phyloP scores from a whole-genome alignment of 371 early-diverging fungal species.

The Rhizopus stolonifer region DNA sequence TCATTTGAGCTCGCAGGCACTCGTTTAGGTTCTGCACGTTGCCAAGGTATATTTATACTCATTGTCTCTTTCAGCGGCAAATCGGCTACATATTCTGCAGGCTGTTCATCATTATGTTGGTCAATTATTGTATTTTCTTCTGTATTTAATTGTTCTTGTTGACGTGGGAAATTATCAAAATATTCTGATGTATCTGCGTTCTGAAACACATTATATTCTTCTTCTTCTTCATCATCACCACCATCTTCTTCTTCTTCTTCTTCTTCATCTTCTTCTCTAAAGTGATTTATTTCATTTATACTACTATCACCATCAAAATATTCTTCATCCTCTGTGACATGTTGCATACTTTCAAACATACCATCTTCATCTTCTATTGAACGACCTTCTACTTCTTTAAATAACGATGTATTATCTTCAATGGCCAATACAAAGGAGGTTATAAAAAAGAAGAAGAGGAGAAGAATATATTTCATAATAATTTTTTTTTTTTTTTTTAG shows the following conservation, averaged over 20 bases:
- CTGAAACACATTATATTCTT: slow-evolving; percentile 15
- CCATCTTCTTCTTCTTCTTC: slow-evolving; percentile 15
- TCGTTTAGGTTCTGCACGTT: neutral
- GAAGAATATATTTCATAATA: neutral
- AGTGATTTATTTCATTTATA: slow-evolving; percentile 3
- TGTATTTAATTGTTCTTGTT: neutral
- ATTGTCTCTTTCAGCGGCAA: neutral
- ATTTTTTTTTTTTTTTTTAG: no score
- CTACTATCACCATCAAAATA: slow-evolving; percentile 9
- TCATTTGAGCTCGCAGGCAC: neutral
- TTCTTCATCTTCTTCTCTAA: neutral
- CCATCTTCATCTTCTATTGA: slow-evolving; percentile 18
- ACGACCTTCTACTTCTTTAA: slow-evolving; percentile 11
- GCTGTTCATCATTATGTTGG: slow-evolving; percentile 7
- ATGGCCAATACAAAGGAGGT: neutral
- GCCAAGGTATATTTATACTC: slow-evolving; percentile 1
- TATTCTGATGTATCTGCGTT: slow-evolving; percentile 20
- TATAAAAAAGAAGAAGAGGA: neutral
- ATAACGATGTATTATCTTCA: slow-evolving; percentile 19
- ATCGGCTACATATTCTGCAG: slow-evolving; percentile 2
- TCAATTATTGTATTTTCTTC: slow-evolving; percentile 3
- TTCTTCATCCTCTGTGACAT: slow-evolving; percentile 8
- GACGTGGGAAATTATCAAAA: slow-evolving; percentile 20
- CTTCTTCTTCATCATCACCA: slow-evolving; percentile 4
- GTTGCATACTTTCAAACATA: slow-evolving; percentile 20